phyloP scores from a whole-genome alignment of 2,329 filamentous ascomycete genomes.

The Talaromyces verruculosus region DNA sequence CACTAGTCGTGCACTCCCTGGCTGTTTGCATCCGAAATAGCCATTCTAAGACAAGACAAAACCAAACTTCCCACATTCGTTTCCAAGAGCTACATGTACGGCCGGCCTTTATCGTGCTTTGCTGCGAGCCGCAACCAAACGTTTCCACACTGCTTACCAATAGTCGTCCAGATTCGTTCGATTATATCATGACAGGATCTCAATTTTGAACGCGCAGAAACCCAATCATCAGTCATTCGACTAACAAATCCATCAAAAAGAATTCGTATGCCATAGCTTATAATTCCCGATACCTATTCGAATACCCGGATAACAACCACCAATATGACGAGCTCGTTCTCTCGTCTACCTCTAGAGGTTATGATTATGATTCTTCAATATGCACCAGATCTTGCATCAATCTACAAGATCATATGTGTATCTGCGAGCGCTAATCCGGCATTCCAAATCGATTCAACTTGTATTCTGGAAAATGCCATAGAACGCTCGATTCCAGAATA shows the following conservation, averaged over 20 bases:
- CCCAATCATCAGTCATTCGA: background rate
- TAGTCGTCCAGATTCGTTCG: background rate
- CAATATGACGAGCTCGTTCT: background rate
- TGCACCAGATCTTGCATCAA: background rate
- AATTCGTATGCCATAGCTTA: background rate
- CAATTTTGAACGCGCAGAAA: background rate
- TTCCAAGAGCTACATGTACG: background rate
- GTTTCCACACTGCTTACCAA: background rate
- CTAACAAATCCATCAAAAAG: background rate
- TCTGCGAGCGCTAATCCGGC: conserved; percentile 8
- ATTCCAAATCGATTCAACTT: background rate
- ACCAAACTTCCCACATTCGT: background rate
- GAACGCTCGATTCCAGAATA: conserved; percentile 18
- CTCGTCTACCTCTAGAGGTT: conserved; percentile 15
- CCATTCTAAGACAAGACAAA: background rate
- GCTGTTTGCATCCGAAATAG: background rate
- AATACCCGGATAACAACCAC: background rate
- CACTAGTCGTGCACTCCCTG: background rate
- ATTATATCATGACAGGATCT: background rate
- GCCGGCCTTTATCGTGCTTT: background rate
- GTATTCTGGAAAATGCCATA: conserved; percentile 15
- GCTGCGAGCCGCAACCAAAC: background rate
- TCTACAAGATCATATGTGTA: conserved; percentile 9
- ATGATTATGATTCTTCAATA: conserved; percentile 1
- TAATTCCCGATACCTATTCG: background rate